Percentiles rank a stretch among this genome's conserved stretches.
Evolutionary conservation across 495 filamentous ascomycete species (phyloP).

Genomic region (Cetradonia linearis): DNA sequence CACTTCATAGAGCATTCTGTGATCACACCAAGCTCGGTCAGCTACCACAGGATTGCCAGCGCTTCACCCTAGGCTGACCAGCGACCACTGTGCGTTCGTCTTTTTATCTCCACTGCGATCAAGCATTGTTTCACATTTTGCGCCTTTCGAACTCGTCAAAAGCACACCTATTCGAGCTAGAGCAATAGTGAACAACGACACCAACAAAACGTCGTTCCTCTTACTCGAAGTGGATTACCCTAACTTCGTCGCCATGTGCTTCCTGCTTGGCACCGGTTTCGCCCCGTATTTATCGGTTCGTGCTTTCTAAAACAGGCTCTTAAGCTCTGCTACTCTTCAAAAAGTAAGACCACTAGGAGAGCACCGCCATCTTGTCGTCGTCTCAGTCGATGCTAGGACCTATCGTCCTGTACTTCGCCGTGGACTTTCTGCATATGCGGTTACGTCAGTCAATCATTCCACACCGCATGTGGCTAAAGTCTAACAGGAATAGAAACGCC

Average conservation of each 20-base stretch:
- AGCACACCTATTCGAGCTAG: constrained; percentile 16
- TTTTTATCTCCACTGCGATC: background rate
- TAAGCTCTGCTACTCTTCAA: background rate
- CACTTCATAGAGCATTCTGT: background rate
- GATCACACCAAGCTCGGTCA: background rate
- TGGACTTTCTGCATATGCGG: background rate
- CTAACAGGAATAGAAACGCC: background rate
- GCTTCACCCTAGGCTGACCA: background rate
- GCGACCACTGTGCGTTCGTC: background rate
- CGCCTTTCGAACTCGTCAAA: constrained; percentile 13
- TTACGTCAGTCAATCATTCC: background rate
- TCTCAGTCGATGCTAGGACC: background rate
- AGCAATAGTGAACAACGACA: background rate
- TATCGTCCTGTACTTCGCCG: background rate
- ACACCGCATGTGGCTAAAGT: background rate
- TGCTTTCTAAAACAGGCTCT: background rate
- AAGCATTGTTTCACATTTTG: constrained; percentile 4
- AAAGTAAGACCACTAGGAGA: background rate
- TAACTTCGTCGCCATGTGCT: background rate
- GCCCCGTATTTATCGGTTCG: background rate
- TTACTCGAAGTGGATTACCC: background rate
- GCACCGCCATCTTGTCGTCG: background rate
- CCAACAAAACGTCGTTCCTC: background rate
- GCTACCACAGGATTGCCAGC: constrained; percentile 5
- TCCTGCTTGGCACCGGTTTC: background rate